Evolutionary conservation across 495 filamentous ascomycete species (phyloP).

Genomic region (Penicillium subrubescens): DNA sequence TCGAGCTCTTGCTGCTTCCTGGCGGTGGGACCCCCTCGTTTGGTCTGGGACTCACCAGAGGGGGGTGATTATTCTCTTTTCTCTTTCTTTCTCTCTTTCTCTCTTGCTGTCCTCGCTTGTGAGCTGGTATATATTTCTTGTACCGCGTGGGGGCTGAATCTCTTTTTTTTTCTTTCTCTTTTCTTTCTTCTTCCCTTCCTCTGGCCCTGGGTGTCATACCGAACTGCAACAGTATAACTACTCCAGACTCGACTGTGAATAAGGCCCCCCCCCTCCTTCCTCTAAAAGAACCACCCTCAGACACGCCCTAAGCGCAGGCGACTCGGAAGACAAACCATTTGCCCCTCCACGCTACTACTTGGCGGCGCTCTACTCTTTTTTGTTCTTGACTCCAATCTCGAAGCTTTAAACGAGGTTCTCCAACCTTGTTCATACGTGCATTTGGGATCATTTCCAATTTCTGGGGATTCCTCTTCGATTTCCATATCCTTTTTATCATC

Average conservation of each 20-base stretch:
- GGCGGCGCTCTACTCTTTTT: neutral
- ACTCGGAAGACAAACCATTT: slow-evolving; percentile 14
- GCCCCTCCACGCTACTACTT: slow-evolving; percentile 4
- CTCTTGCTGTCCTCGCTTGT: neutral
- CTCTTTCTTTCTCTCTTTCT: too few species aligned
- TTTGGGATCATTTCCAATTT: neutral
- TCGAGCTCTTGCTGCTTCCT: slow-evolving; percentile 25
- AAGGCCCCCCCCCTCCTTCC: neutral
- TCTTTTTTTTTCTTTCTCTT: slow-evolving; percentile 1
- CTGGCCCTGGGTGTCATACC: neutral
- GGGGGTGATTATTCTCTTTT: neutral
- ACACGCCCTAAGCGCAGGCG: slow-evolving; percentile 17
- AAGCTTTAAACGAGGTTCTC: neutral
- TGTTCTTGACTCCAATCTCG: neutral
- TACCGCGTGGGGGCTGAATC: neutral
- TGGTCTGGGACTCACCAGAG: neutral
- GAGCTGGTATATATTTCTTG: neutral
- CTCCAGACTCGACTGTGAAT: neutral
- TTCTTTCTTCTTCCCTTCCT: neutral
- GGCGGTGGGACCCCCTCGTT: slow-evolving; percentile 20
- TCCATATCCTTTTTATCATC: neutral
- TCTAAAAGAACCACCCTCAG: neutral
- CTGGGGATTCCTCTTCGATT: neutral
- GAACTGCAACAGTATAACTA: neutral
- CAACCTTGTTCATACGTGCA: neutral